Conservation (phyloP, 495 filamentous ascomycete species). For the Pyrenula massariospora region DNA sequence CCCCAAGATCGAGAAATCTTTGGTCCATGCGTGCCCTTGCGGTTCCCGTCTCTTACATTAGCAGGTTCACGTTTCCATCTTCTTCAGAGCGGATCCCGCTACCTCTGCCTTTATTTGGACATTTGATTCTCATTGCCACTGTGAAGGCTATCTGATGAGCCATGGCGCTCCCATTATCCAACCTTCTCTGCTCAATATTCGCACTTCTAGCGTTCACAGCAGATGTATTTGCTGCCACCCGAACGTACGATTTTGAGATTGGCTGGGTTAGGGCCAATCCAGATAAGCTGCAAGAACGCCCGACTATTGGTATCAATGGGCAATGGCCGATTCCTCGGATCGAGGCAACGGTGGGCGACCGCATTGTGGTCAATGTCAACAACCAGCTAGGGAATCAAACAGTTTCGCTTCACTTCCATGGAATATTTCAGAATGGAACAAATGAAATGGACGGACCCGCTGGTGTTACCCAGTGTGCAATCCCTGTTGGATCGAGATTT, state of each 20-base stretch:
- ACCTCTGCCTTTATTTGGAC: no score
- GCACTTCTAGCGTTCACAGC: not conserved
- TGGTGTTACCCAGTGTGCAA: slow-evolving; percentile 51
- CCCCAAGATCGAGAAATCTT: no score
- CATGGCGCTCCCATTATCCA: not conserved
- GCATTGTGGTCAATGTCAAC: slow-evolving; percentile 57
- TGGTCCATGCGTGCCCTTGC: no score
- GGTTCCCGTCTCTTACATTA: no score
- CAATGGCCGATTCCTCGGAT: slow-evolving; percentile 68
- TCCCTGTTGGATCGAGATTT: slow-evolving; percentile 45
- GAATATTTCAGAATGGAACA: slow-evolving; percentile 53
- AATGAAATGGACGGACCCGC: slow-evolving; percentile 56
- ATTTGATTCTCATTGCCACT: no score
- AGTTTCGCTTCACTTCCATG: slow-evolving; percentile 67
- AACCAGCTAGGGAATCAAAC: slow-evolving; percentile 66
- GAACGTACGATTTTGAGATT: slow-evolving; percentile 67
- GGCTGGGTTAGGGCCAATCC: slow-evolving; percentile 74
- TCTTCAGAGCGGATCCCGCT: no score
- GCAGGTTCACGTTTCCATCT: no score
- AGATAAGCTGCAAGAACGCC: slow-evolving; percentile 54
- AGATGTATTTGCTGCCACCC: slow-evolving; percentile 32
- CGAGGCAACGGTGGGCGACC: slow-evolving; percentile 58
- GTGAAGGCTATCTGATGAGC: no score
- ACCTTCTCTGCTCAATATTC: not conserved
- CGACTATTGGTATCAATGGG: slow-evolving; percentile 71